Evolutionary conservation across 345 rosid species (phyloP), one percentile per base, ranked within the genome.

Genomic region (Melaleuca alternifolia): DNA sequence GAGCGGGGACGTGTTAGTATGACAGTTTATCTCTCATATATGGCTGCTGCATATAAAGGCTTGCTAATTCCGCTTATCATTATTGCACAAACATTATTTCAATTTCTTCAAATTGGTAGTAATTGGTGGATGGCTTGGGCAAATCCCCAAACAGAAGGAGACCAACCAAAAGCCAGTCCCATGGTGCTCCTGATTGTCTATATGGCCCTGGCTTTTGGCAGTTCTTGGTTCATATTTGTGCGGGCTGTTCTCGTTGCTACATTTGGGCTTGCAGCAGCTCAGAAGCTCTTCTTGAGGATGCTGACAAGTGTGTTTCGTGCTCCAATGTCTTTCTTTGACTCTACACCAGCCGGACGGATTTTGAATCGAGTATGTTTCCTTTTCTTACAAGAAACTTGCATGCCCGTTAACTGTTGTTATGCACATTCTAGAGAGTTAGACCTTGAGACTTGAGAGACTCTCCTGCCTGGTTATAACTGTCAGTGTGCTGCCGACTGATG

Each of bases 111-210:
- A 92, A 97, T 97, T 88, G 97, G 98, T 90, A 94, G 99, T 91
- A 97, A 93, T 89, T 97, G 99, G 99, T 97, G 99, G 99, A 97
- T 97, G 99, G 99, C 99, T 85, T 97, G 99, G 99, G 99, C 99
- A 65, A 97, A 96, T 91, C 99, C 99, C 86, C 99, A 96, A 88
- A 95, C 97, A 24, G 98, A 93, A 93, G 99, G 98, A 84, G 99
- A 93, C 85, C 90, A 90, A 85, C 92, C 99, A 50, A 97, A 94
- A 93, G 98, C 95, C 87, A 87, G 90, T 88, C 94, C 99, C 24
- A 94, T 95, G 92, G 93, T 92, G 89, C 98, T 97, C 88, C 93
- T 97, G 54, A 87, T 95, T 83, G 98, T 97, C 90, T 97, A 93
- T 88, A 97, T 97, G 86, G 99, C 97, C 71, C 96, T 97, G 90